Base-by-base conservation (phyloP, 2,329 filamentous ascomycete genomes). In the Ramularia collo-cygni region DNA sequence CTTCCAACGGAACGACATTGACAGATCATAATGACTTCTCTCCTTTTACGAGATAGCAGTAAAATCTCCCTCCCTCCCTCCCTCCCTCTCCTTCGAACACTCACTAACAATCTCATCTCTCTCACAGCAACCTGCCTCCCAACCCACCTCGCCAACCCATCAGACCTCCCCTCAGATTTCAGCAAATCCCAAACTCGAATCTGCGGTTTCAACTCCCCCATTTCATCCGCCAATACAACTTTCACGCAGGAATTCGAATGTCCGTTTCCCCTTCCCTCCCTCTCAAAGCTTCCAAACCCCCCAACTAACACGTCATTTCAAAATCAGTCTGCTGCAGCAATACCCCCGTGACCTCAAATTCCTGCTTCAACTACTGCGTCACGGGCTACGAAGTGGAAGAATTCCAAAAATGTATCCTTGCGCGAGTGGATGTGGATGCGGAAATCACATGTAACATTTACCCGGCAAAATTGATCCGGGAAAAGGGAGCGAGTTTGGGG, bases 371-470 rank as follows among this genome's bases (percentile, higher is more conserved):
- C 4, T 19, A 33, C 16, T 33, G 31, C 31, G 13, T 18, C 17
- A 33, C 31, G 8, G 31, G 31, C 14, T 33, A 33, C 31, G 8
- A 8, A 8, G 31, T 33, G 15, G 8, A 14, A 8, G 8, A 16
- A 16, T 33, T 33, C 9, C 14, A 21, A 12, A 16, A 33, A 19
- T 33, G 31, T 16, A 33, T 33, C 12, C 31, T 16, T 16, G 9
- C 19, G 3, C 14, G 16, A 5, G 31, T 33, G 14, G 31, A 33
- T 8, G 10, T 33, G 8, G 17, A 33, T 18, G 31, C 31, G 9
- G 31, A 33, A 19, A 13, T 33, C 3, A 33, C 31, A 7, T 33
- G 31, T 33, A 33, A 33, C 13, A 33, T 33, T 8, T 33, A 17
- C 9, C 31, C 31, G 16, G 16, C 31, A 4, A 19, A 33, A 18